Evolutionary conservation across 768 basidiomycete species (phyloP).

Genomic region (Clathrus columnatus): DNA sequence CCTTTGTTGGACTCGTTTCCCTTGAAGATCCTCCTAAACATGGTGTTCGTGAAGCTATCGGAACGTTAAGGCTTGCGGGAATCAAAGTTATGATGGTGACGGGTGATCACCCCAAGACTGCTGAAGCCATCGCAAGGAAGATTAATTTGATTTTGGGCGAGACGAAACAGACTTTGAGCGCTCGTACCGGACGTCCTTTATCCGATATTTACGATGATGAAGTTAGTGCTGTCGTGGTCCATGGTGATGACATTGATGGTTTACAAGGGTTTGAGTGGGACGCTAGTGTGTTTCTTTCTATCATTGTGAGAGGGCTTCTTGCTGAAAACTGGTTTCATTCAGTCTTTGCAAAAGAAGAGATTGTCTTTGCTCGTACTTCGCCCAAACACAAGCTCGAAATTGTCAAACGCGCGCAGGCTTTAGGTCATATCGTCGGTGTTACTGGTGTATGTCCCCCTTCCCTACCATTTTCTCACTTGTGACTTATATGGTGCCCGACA

Average conservation of each 20-base stretch:
- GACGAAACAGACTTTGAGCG: slow-evolving; percentile 51
- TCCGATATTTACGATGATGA: slow-evolving; percentile 63
- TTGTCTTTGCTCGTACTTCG: slow-evolving; percentile 64
- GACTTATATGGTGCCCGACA: background rate
- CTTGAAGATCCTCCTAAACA: slow-evolving; percentile 66
- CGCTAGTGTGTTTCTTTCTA: slow-evolving; percentile 38
- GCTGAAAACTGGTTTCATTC: background rate
- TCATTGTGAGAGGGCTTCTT: background rate
- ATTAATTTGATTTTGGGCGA: slow-evolving; percentile 63
- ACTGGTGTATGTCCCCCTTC: slow-evolving; percentile 31
- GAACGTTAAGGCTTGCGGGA: slow-evolving; percentile 58
- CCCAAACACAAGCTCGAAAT: slow-evolving; percentile 70
- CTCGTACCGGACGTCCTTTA: slow-evolving; percentile 42
- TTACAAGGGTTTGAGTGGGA: slow-evolving; percentile 71
- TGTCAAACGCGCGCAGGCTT: slow-evolving; percentile 61
- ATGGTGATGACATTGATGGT: slow-evolving; percentile 58
- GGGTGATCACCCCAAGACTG: slow-evolving; percentile 66
- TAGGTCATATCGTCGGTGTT: slow-evolving; percentile 65
- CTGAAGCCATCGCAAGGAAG: slow-evolving; percentile 65
- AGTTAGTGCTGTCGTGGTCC: slow-evolving; percentile 55
- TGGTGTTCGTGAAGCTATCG: slow-evolving; percentile 64
- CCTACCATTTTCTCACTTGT: background rate
- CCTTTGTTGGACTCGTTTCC: slow-evolving; percentile 57
- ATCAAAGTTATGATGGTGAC: slow-evolving; percentile 77
- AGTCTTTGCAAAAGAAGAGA: slow-evolving; percentile 63